Evolutionary conservation across 176 grass and related monocot species (phyloP), one percentile per base, ranked within the genome.

Genomic region (Juncus effusus): DNA sequence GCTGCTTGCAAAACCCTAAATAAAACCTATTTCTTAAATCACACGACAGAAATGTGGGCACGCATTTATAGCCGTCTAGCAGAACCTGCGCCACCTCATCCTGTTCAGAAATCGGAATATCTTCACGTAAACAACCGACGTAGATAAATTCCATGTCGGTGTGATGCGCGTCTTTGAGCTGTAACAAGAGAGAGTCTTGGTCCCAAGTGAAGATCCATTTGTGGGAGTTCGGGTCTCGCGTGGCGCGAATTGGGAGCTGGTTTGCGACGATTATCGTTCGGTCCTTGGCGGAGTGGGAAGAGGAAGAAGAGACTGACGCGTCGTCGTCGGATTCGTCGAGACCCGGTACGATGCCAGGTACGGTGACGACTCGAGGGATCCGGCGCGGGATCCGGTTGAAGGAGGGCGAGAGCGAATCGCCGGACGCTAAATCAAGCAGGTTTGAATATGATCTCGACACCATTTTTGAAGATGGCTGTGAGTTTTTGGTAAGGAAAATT

Each of bases 1-100:
- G 92, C 77, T 96, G 87, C 75, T 96, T 96, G 76, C 92, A 96
- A 80, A 96, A 96, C 11, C 92, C 92, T 37, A 85, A 87, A 73
- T 96, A 96, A 82, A 96, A 96, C 37, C 76, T 71, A 16, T 84
- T 78, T 3, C 38, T 76, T 54, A 96, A 82, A 36, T 96, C 91
- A 3, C 58, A 36, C 0, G 91, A 82, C 1, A 96, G 87, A 84
- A 96, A 96, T 3, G 87, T 83, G 40, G 91, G 92, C 39, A 96
- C 78, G 70, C 92, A 96, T 4, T 76, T 50, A 81, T 91, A 96
- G 13, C 78, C 54, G 50, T 96, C 92, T 5, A 81, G 56, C 35
- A 96, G 84, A 10, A 70, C 39, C 44, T 84, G 87, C 49, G 92
- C 74, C 4, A 96, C 87, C 54, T 64, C 72, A 6, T 96, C 92